Conservation (phyloP, 371 early-diverging fungal species). For the Dinochytrium kinnereticum region DNA sequence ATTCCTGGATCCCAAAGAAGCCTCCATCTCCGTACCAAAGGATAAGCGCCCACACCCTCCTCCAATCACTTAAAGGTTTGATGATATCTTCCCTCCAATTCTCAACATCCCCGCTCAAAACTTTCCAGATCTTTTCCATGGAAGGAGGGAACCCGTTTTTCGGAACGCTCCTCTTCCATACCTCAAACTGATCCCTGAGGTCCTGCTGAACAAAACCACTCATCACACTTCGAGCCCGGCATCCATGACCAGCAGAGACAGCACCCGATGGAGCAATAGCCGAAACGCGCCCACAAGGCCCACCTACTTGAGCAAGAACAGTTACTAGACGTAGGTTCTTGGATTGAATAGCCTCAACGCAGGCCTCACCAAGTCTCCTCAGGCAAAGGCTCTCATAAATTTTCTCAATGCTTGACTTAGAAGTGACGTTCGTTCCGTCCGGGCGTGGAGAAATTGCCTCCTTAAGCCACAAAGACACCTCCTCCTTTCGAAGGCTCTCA, state of each 20-base stretch:
- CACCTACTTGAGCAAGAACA: constrained; percentile 66
- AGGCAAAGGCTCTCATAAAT: constrained; percentile 43
- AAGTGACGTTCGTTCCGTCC: not conserved
- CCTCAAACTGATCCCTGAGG: constrained; percentile 33
- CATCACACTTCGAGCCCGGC: constrained; percentile 37
- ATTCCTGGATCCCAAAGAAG: constrained; percentile 50
- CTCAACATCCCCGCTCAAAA: constrained; percentile 32
- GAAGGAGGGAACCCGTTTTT: constrained; percentile 22
- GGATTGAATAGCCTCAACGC: constrained; percentile 57
- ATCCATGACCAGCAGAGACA: constrained; percentile 46
- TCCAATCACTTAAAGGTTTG: constrained; percentile 63
- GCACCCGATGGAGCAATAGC: not conserved
- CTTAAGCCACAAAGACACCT: constrained; percentile 41
- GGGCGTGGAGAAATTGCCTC: constrained; percentile 2
- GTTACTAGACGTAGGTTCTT: constrained; percentile 71
- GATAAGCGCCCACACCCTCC: constrained; percentile 67
- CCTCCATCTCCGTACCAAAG: constrained; percentile 71
- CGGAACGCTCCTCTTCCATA: not conserved
- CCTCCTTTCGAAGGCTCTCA: constrained; percentile 42
- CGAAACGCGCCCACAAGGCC: not conserved
- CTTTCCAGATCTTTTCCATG: constrained; percentile 55
- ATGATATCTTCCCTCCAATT: constrained; percentile 36
- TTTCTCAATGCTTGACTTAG: not conserved
- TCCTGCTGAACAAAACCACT: constrained; percentile 42
- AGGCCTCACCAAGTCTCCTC: constrained; percentile 61